Conservation (phyloP, 169 alveolate species). For the Eimeria necatrix region DNA sequence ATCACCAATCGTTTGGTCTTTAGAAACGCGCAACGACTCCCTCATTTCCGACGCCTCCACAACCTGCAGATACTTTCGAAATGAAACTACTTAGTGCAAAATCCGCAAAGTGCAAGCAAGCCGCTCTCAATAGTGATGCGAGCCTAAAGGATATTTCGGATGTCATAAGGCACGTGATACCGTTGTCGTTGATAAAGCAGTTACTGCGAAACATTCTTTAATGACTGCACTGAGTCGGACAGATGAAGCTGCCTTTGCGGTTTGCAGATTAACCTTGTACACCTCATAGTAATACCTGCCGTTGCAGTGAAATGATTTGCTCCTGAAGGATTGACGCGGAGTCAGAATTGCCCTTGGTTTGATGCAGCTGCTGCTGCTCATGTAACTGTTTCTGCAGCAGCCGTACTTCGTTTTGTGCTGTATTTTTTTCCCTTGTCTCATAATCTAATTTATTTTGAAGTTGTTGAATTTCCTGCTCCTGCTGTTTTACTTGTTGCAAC, state of each 20-base stretch:
- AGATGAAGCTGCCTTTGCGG: too few relatives aligned
- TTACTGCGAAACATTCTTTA: too few relatives aligned
- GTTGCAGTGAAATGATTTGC: slow-evolving; percentile 64
- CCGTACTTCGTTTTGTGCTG: slow-evolving; percentile 47
- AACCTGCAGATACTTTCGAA: neutral
- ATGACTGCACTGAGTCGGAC: too few relatives aligned
- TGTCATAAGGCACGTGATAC: too few relatives aligned
- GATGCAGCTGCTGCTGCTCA: slow-evolving; percentile 28
- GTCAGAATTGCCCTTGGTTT: neutral
- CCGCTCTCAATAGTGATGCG: too few relatives aligned
- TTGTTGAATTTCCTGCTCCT: slow-evolving; percentile 37
- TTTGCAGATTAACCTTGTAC: neutral
- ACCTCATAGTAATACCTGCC: slow-evolving; percentile 23
- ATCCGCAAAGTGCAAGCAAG: too few relatives aligned
- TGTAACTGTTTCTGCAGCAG: slow-evolving; percentile 49
- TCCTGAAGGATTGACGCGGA: slow-evolving; percentile 19
- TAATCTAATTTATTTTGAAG: slow-evolving; percentile 2
- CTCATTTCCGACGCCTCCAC: slow-evolving; percentile 45
- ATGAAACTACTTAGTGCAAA: too few relatives aligned
- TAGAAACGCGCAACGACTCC: slow-evolving; percentile 34
- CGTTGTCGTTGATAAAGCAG: too few relatives aligned
- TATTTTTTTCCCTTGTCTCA: slow-evolving; percentile 31
- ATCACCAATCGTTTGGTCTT: slow-evolving; percentile 40
- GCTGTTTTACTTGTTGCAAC: slow-evolving; percentile 20
- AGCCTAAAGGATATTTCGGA: too few relatives aligned